Base-by-base conservation (phyloP, 208 protist genomes). In the Trypanosoma brucei region DNA sequence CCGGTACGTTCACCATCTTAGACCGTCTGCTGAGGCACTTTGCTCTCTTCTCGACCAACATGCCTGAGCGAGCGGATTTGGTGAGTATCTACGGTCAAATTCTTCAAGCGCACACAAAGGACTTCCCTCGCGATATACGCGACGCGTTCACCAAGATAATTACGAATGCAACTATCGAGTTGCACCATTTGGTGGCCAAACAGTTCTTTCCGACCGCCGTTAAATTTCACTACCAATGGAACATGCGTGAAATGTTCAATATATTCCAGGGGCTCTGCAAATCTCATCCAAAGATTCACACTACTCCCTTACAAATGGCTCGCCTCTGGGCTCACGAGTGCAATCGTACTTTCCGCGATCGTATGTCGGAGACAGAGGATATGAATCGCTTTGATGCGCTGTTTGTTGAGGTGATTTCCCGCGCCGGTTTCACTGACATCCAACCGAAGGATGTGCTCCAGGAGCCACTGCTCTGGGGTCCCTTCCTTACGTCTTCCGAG, bases 141-240 rank as follows among this genome's bases (percentile, higher is more conserved):
- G 88, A 95, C 34, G 79, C 81, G 22, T 80, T 95, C 67, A 88
- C 82, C 48, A 93, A 83, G 45, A 66, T 94, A 40, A 70, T 97
- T 44, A 96, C 94, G 31, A 91, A 91, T 52, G 92, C 92, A 34
- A 93, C 91, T 34, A 96, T 98, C 66, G 91, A 97, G 68, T 71
- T 98, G 30, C 94, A 98, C 78, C 60, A 78, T 59, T 82, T 84
- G 62, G 78, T 97, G 45, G 79, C 84, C 14, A 95, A 96, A 62
- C 77, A 76, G 22, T 99, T 99, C 78, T 89, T 98, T 70, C 98
- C 98, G 14, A 99, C 98, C 1, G 96, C 97, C 42, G 86, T 98
- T 64, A 99, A 99, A 75, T 99, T 99, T 83, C 97, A 99, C 76
- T 99, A 99, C 79, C 86, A 98, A 65, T 99, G 98, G 94, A 99